Conservation (phyloP, 208 protist genomes). For the Wallacemonas sp. region DNA sequence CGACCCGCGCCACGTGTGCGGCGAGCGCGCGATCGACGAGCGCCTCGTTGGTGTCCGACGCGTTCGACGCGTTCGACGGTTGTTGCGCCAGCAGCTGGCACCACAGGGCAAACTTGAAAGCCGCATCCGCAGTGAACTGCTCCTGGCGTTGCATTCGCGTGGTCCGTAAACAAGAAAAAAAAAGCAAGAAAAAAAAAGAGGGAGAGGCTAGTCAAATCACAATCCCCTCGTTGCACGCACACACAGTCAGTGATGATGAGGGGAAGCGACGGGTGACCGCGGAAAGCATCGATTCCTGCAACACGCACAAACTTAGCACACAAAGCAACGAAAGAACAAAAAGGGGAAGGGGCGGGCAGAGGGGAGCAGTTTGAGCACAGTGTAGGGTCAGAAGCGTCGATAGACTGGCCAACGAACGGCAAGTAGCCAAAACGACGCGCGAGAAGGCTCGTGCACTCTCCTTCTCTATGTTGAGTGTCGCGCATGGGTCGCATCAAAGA, state of each 20-base stretch:
- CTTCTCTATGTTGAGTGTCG: too few relatives aligned
- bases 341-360: too few relatives aligned
- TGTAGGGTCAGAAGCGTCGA: too few relatives aligned
- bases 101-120: conserved; percentile 78
- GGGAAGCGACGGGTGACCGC: neutral
- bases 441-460: too few relatives aligned
- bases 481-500: too few relatives aligned
- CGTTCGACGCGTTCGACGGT: neutral
- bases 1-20: conserved; percentile 33
- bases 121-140: conserved; percentile 73
- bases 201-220: neutral
- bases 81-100: conserved; percentile 27
- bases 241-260: neutral
- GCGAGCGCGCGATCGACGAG: conserved; percentile 4
- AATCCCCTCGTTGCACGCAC: neutral
- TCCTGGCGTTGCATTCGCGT: conserved; percentile 36
- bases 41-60: neutral
- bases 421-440: too few relatives aligned
- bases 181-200: neutral
- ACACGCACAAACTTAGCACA: too few relatives aligned
- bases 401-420: too few relatives aligned
- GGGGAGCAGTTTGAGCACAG: too few relatives aligned
- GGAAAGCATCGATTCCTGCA: neutral
- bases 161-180: too few relatives aligned
- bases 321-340: too few relatives aligned